phyloP scores from a whole-genome alignment of 129 eudicot genomes.

The Logfia minima region DNA sequence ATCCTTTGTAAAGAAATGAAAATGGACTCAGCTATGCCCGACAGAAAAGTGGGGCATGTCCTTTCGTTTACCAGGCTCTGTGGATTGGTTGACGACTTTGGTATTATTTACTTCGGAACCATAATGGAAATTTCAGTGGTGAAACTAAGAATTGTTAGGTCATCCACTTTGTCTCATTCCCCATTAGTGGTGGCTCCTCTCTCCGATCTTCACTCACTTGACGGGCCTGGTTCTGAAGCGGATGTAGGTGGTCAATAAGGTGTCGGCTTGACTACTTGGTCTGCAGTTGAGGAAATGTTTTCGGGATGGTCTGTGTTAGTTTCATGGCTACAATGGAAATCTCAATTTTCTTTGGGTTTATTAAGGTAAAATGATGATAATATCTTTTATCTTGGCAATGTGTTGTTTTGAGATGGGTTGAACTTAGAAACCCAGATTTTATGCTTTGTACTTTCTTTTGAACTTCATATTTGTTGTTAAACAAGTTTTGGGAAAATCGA shows the following conservation, averaged over 20 bases:
- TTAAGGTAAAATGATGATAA: too few species aligned
- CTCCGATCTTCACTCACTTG: background rate
- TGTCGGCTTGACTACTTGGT: background rate
- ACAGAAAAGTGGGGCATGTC: background rate
- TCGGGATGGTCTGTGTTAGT: background rate
- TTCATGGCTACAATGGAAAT: background rate
- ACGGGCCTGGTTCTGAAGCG: background rate
- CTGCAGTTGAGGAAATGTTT: background rate
- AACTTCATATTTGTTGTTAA: too few species aligned
- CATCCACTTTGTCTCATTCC: background rate
- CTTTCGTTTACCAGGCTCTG: background rate
- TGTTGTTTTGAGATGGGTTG: too few species aligned
- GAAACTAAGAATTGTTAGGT: background rate
- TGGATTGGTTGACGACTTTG: background rate
- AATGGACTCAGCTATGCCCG: too few species aligned
- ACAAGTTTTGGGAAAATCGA: slow-evolving; percentile 14
- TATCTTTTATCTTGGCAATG: too few species aligned
- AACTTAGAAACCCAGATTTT: too few species aligned
- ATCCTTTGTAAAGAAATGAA: too few species aligned
- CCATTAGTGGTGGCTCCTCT: background rate
- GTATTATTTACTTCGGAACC: background rate
- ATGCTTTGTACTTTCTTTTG: too few species aligned
- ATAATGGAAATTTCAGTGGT: background rate
- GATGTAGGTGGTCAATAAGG: background rate
- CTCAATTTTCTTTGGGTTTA: background rate